Conservation (phyloP, 768 basidiomycete species). For the Rhodotorula graminis region DNA sequence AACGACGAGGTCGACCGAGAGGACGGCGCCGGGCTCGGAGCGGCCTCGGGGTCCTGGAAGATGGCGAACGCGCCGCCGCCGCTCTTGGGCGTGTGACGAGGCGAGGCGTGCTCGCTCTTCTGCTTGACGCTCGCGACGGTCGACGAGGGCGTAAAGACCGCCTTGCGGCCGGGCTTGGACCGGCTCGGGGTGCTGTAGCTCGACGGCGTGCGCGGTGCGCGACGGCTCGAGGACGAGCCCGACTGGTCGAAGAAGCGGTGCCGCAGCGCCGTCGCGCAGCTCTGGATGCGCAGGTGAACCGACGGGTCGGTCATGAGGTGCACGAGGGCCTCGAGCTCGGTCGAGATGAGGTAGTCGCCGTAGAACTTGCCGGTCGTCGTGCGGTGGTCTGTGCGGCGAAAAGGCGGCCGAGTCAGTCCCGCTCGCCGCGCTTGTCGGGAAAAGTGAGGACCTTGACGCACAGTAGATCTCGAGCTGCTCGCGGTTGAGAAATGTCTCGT, state of each 20-base stretch:
- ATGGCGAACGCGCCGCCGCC: conserved; percentile 6
- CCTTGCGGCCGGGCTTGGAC: not conserved
- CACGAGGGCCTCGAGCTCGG: conserved; percentile 37
- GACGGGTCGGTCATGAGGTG: conserved; percentile 36
- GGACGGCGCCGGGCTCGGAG: not conserved
- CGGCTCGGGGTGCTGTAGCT: not conserved
- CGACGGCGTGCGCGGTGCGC: not conserved
- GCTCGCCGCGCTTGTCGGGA: too few relatives aligned
- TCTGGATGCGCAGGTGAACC: conserved; percentile 17
- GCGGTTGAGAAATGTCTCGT: conserved; percentile 53
- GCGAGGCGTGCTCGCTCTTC: not conserved
- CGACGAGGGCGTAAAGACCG: not conserved
- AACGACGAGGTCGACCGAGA: not conserved
- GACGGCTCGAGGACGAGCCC: not conserved
- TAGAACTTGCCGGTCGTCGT: conserved; percentile 33
- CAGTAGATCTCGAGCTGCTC: conserved; percentile 78
- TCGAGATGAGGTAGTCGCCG: conserved; percentile 34
- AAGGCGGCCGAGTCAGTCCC: too few relatives aligned
- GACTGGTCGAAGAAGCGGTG: conserved; percentile 38
- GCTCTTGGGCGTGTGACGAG: conserved; percentile 8
- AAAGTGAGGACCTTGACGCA: too few relatives aligned
- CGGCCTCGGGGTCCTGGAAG: not conserved
- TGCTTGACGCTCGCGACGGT: not conserved
- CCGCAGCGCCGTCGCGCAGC: conserved; percentile 30
- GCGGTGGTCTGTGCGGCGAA: conserved; percentile 24